A percentile compares a stretch with the other conserved stretches of the same genome.
Evolutionary conservation across 768 basidiomycete species (phyloP).

Genomic region (Mycena maculata): DNA sequence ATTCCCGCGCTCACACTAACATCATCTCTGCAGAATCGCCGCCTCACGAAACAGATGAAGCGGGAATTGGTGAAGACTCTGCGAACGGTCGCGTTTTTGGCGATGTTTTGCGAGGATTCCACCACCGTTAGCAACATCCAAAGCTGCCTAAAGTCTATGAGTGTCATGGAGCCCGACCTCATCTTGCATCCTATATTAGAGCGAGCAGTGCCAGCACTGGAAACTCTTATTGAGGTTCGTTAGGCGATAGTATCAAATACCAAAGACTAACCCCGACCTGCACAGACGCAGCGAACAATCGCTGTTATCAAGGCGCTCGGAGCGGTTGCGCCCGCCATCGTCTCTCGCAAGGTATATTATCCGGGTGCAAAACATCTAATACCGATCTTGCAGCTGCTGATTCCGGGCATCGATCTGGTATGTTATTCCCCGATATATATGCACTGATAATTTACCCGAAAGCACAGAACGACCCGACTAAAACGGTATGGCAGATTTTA

Average conservation of each 20-base stretch:
- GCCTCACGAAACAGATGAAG: conserved; percentile 82
- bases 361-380: conserved; percentile 85
- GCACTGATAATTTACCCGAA: conserved; percentile 12
- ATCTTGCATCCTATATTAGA: conserved; percentile 86
- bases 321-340: conserved; percentile 82
- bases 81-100: conserved; percentile 84
- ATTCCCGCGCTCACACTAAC: conserved; percentile 6
- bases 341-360: conserved; percentile 84
- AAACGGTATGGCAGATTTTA: conserved; percentile 65
- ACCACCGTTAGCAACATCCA: conserved; percentile 81
- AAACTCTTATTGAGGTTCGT: conserved; percentile 84
- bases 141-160: conserved; percentile 84
- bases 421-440: conserved; percentile 35
- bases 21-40: conserved; percentile 63
- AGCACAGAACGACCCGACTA: conserved; percentile 77
- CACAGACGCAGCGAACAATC: conserved; percentile 83
- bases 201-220: conserved; percentile 86
- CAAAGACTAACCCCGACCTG: conserved; percentile 16
- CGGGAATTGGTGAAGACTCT: conserved; percentile 87
- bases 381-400: conserved; percentile 80
- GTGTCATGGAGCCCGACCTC: conserved; percentile 86
- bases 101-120: conserved; percentile 90
- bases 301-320: conserved; percentile 89
- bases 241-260: neutral
- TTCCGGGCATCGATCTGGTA: conserved; percentile 90